Evolutionary conservation across 2,329 filamentous ascomycete genomes (phyloP), one percentile per base, ranked within the genome.

Genomic region (Aspergillus proliferans): DNA sequence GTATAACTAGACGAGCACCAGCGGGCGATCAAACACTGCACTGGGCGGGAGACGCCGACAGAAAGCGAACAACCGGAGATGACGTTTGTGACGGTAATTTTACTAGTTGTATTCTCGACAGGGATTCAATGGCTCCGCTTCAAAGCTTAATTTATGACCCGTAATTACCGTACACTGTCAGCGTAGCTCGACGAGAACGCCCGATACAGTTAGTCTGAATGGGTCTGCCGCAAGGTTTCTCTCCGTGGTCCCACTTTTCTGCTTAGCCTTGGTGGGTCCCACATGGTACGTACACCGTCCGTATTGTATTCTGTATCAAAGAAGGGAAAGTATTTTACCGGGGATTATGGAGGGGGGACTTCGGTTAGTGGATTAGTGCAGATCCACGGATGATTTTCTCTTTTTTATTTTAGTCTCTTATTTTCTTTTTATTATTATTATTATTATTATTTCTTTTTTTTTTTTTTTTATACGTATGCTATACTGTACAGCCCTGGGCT

Each of bases 101-200:
- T 42, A 42, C 40, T 14, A 42, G 22, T 42, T 14, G 22, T 19
- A 21, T 24, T 21, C 2, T 26, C 43, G 47, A 54, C 52, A 54
- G 52, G 51, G 55, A 48, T 50, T 26, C 9, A 14, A 26, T 53
- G 54, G 52, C 50, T 54, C 58, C 57, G 50, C 52, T 43, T 47
- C 49, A 54, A 60, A 60, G 58, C 58, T 60, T 60, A 60, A 58
- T 58, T 53, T 51, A 58, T 57, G 52, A 49, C 51, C 50, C 48
- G 38, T 40, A 40, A 19, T 40, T n/a, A 30, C 26, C 26, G 26
- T 30, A 30, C 9, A 12, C 9, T 30, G 26, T 30, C 26, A 30
- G 26, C 26, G 4, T 30, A 30, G 40, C 18, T 43, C 41, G 41
- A 28, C 41, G 41, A 43, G 15, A 43, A 30, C 22, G 21, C 38